Conservation (phyloP, 2,329 filamentous ascomycete species). For the Apiospora aurea region DNA sequence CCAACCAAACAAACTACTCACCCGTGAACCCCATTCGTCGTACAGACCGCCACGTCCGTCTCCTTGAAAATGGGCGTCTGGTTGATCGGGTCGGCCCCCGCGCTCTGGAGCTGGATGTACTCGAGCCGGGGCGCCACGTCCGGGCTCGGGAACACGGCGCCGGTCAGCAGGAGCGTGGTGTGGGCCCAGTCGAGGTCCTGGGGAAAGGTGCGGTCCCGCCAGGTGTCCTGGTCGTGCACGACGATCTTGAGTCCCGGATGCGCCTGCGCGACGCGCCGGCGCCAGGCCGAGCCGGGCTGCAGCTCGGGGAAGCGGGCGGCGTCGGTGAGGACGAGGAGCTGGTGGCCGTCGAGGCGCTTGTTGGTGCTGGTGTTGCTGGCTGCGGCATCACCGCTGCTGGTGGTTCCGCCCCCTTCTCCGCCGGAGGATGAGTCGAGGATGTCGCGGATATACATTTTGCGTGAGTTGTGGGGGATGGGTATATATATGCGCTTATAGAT, state of each 20-base stretch:
- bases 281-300: background rate
- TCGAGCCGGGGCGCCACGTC: slow-evolving; percentile 55
- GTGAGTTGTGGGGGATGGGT: background rate
- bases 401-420: background rate
- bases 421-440: background rate
- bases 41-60: slow-evolving; percentile 58
- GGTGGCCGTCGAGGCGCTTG: slow-evolving; percentile 6
- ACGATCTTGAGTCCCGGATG: slow-evolving; percentile 20
- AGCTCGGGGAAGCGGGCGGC: background rate
- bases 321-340: slow-evolving; percentile 12
- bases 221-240: slow-evolving; percentile 18
- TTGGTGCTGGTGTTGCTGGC: background rate
- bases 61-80: slow-evolving; percentile 56
- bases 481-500: background rate
- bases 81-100: slow-evolving; percentile 59
- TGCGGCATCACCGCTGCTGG: background rate
- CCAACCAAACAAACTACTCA: slow-evolving; percentile 42
- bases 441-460: background rate
- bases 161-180: slow-evolving; percentile 57
- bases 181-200: slow-evolving; percentile 51
- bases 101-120: slow-evolving; percentile 61
- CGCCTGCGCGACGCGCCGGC: background rate
- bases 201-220: background rate
- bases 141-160: slow-evolving; percentile 49
- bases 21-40: slow-evolving; percentile 66